Base-by-base conservation (phyloP, 192 early-diverging fungal species). In the Backusella westeae region DNA sequence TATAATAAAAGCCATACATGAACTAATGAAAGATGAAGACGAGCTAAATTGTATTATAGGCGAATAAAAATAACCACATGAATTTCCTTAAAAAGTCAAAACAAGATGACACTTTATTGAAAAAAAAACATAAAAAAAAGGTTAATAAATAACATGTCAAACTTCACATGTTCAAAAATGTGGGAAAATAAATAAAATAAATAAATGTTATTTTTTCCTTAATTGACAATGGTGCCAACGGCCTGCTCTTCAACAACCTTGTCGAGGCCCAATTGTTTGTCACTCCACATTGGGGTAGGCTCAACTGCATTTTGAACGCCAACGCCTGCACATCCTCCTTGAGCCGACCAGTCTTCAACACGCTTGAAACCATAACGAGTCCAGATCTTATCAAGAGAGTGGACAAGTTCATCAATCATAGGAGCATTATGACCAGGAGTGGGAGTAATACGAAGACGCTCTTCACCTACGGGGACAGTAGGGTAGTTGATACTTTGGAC, bases 401-500 rank as follows among this genome's bases (percentile, higher is more conserved):
- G 82, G 32, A 99, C 93, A 74, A 99, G 90, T 46, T 91, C 86
- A 65, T 93, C 88, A 81, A 94, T 94, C 91, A 95, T 95, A 68
- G 83, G 86, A 34, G 80, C 78, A 76, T 84, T 92, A 85, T 99
- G 98, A 49, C 97, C 97, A 34, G 98, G 98, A 67, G 97, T 95
- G 3, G 98, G 98, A 12, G 98, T 99, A 85, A 99, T 98, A 39
- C 98, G 92, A 73, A 99, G 91, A 67, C 98, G 91, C 85, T 99
- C 98, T 85, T 99, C 93, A 56, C 98, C 98, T 6, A 90, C 89
- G 65, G 94, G 84, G 14, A 99, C 96, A 34, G 98, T 99, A 34
- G 98, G 98, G 85, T 95, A 99, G 87, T 99, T 99, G 90, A 99
- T 99, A 81, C 88, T 90, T 87, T 99, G 98, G 49, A 98, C 98